These are phyloP conservation scores for Chytriomyces sp. DNA, from an alignment of 192 early-diverging fungal species.

Conservation along the genomic window DNA sequence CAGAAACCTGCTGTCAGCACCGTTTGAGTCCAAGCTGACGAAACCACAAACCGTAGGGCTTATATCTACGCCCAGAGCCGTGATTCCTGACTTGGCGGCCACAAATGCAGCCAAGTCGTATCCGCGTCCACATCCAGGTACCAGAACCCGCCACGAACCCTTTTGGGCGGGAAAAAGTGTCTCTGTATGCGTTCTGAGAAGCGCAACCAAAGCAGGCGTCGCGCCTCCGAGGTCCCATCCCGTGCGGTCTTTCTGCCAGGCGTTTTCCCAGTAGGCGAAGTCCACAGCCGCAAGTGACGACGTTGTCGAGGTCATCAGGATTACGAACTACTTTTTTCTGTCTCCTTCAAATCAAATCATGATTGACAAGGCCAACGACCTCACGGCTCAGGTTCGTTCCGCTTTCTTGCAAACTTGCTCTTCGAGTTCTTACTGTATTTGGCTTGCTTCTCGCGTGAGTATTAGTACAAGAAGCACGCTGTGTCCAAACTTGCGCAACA, in stretches of 20 bases:
- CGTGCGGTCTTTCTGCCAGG: constrained; percentile 16
- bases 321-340: too few species aligned
- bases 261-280: constrained; percentile 13
- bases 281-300: too few species aligned
- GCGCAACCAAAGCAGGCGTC: constrained; percentile 11
- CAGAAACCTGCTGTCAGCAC: not conserved
- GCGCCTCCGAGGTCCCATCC: constrained; percentile 21
- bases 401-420: too few species aligned
- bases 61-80: constrained; percentile 11
- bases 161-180: not conserved
- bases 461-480: too few species aligned
- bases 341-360: too few species aligned
- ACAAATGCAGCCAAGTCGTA: constrained; percentile 75
- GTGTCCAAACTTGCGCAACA: constrained; percentile 1
- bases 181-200: not conserved
- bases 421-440: too few species aligned
- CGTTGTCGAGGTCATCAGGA: too few species aligned
- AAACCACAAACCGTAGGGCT: constrained; percentile 13
- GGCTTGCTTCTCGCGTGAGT: too few species aligned
- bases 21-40: not conserved
- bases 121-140: constrained; percentile 69
- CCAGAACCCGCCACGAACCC: constrained; percentile 50
- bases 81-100: constrained; percentile 50
- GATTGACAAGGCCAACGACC: too few species aligned
- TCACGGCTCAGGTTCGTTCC: too few species aligned